phyloP scores from a whole-genome alignment of 345 rosid species.

The Eucalyptus regnans region DNA sequence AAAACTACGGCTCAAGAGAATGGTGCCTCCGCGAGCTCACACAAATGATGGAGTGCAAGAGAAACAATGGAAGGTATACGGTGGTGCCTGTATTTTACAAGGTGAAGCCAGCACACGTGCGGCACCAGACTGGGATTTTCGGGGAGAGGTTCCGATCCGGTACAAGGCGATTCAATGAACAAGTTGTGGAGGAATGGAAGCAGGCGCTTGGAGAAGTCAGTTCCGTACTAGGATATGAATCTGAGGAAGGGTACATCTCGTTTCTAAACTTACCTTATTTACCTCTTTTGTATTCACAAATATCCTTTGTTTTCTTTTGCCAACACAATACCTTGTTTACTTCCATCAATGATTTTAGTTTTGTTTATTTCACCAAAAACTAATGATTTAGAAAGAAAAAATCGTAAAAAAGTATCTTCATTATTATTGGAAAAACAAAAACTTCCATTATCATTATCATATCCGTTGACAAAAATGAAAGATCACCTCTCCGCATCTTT shows the following conservation, averaged over 20 bases:
- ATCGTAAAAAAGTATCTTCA: background rate
- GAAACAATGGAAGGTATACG: background rate
- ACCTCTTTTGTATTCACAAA: background rate
- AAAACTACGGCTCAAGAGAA: background rate
- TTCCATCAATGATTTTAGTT: background rate
- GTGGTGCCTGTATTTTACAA: background rate
- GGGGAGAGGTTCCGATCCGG: background rate
- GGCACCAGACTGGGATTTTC: background rate
- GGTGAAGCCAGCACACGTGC: background rate
- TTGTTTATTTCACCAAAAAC: background rate
- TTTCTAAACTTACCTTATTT: background rate
- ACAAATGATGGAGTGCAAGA: background rate
- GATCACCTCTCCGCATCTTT: background rate
- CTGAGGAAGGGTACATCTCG: fast-evolving
- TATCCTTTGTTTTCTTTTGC: background rate
- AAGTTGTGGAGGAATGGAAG: background rate
- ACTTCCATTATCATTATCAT: background rate
- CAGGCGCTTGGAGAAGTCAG: background rate
- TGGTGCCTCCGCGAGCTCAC: background rate
- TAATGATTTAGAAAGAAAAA: too few species aligned
- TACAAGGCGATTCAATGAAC: background rate
- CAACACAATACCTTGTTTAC: background rate
- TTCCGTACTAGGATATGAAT: background rate
- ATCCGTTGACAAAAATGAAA: background rate
- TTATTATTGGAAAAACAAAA: background rate